Conservation (phyloP, 139 green algal genomes). For the Auxenochlorella pyrenoidosa region DNA sequence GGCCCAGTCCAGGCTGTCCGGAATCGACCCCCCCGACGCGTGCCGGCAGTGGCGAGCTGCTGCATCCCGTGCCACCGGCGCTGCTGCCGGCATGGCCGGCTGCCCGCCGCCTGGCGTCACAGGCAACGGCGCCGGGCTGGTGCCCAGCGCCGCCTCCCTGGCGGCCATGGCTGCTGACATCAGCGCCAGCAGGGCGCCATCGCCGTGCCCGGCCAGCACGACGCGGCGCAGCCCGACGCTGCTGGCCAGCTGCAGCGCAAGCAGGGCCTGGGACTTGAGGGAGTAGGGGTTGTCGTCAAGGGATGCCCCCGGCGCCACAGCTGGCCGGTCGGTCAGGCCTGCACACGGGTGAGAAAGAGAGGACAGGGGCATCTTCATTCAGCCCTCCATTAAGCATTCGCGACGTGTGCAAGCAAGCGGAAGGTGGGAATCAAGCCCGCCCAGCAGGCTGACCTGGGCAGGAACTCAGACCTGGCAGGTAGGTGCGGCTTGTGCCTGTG, state of each 20-base stretch:
- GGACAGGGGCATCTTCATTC: too few relatives aligned
- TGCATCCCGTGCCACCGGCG: neutral
- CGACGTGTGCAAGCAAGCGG: too few relatives aligned
- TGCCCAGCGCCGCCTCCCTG: constrained; percentile 4
- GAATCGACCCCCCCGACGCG: neutral
- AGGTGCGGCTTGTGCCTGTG: too few relatives aligned
- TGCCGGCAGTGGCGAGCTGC: neutral
- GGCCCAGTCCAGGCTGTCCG: constrained; percentile 1
- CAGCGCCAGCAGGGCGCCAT: constrained; percentile 76
- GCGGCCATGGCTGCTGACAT: constrained; percentile 55
- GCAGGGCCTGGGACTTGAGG: constrained; percentile 57
- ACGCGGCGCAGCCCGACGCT: constrained; percentile 57
- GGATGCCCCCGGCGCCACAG: neutral
- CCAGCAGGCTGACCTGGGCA: neutral
- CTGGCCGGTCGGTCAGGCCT: constrained; percentile 59
- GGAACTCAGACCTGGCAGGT: neutral
- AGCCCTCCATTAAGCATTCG: too few relatives aligned
- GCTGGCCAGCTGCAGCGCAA: constrained; percentile 64
- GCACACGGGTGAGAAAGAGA: neutral
- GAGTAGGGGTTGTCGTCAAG: constrained; percentile 57
- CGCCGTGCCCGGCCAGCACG: constrained; percentile 72
- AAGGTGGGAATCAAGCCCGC: too few relatives aligned
- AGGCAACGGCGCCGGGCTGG: neutral
- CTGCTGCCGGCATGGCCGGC: neutral
- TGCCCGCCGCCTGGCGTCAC: neutral